These are phyloP conservation scores for Orbilia javanica DNA, from an alignment of 2,329 filamentous ascomycete species.

Conservation along the genomic window DNA sequence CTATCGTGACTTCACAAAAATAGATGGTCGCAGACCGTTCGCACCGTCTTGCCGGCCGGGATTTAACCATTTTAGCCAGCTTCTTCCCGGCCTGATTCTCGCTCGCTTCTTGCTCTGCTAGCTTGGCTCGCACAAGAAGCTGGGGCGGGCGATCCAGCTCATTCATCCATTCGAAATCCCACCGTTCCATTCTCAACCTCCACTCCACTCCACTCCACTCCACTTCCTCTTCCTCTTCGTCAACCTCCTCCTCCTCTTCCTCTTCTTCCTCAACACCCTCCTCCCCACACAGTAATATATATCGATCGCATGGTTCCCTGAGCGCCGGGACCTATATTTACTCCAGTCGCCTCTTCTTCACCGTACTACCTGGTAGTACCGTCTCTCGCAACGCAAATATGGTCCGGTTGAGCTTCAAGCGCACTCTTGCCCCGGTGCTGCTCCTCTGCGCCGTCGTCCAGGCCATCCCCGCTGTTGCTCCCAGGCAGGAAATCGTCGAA, in stretches of 20 bases:
- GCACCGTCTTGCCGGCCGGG: slow-evolving; percentile 31
- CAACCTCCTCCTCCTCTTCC: slow-evolving; percentile 13
- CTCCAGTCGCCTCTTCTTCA: slow-evolving; percentile 9
- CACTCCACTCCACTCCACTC: not conserved
- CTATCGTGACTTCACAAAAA: not conserved
- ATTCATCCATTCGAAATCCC: not conserved
- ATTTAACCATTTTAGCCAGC: slow-evolving; percentile 43
- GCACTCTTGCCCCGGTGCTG: slow-evolving; percentile 52
- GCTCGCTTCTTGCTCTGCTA: slow-evolving; percentile 19
- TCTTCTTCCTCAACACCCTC: not conserved
- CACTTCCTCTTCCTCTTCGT: slow-evolving; percentile 15
- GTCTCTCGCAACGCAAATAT: slow-evolving; percentile 44
- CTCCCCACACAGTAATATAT: slow-evolving; percentile 18
- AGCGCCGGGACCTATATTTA: not conserved
- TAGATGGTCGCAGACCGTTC: not conserved
- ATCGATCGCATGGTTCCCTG: slow-evolving; percentile 18
- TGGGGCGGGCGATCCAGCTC: slow-evolving; percentile 15
- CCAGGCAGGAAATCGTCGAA: slow-evolving; percentile 38
- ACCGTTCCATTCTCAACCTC: slow-evolving; percentile 10
- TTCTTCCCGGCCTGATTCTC: slow-evolving; percentile 25
- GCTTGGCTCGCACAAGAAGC: slow-evolving; percentile 18
- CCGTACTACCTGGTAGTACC: slow-evolving; percentile 11
- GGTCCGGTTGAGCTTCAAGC: slow-evolving; percentile 52
- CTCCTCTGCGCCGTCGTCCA: slow-evolving; percentile 53
- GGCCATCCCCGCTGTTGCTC: slow-evolving; percentile 41